Evolutionary conservation across 2,329 filamentous ascomycete species (phyloP).

Genomic region (Alternaria panax): DNA sequence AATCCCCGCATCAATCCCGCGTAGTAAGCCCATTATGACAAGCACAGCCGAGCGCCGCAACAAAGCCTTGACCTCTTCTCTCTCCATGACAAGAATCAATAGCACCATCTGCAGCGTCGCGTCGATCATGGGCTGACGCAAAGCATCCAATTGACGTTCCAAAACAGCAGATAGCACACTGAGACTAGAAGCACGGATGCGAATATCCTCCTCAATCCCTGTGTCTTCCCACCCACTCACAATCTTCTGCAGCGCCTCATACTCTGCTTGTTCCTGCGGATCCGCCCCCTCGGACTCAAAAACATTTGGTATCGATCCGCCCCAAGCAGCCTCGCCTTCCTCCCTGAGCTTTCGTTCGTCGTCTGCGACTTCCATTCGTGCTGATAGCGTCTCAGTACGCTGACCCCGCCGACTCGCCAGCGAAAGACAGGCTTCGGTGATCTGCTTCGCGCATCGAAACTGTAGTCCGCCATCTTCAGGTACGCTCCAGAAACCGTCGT

Average conservation of each 20-base stretch:
- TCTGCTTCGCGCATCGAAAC: slow-evolving; percentile 32
- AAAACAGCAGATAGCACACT: slow-evolving; percentile 68
- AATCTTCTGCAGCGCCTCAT: slow-evolving; percentile 64
- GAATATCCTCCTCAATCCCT: slow-evolving; percentile 70
- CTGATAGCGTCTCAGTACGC: slow-evolving; percentile 65
- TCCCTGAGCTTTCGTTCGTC: slow-evolving; percentile 58
- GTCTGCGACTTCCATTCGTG: slow-evolving; percentile 62
- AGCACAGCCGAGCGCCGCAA: slow-evolving; percentile 71
- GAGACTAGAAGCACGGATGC: slow-evolving; percentile 73
- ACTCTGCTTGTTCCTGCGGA: slow-evolving; percentile 47
- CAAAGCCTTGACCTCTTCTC: slow-evolving; percentile 66
- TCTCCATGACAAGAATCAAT: slow-evolving; percentile 69
- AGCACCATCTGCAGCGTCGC: slow-evolving; percentile 69
- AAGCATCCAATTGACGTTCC: slow-evolving; percentile 60
- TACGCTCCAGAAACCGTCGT: slow-evolving; percentile 28
- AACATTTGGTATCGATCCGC: slow-evolving; percentile 56
- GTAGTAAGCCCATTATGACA: slow-evolving; percentile 68
- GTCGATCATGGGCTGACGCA: slow-evolving; percentile 49
- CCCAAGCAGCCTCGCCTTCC: slow-evolving; percentile 64
- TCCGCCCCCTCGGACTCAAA: slow-evolving; percentile 40
- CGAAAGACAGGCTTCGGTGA: slow-evolving; percentile 67
- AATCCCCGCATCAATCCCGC: slow-evolving; percentile 62
- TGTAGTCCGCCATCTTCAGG: neutral
- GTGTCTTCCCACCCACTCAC: slow-evolving; percentile 73
- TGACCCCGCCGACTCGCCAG: slow-evolving; percentile 70